Evolutionary conservation across 192 early-diverging fungal genomes (phyloP), one percentile per base, ranked within the genome.

Genomic region (Podila clonocystis): DNA sequence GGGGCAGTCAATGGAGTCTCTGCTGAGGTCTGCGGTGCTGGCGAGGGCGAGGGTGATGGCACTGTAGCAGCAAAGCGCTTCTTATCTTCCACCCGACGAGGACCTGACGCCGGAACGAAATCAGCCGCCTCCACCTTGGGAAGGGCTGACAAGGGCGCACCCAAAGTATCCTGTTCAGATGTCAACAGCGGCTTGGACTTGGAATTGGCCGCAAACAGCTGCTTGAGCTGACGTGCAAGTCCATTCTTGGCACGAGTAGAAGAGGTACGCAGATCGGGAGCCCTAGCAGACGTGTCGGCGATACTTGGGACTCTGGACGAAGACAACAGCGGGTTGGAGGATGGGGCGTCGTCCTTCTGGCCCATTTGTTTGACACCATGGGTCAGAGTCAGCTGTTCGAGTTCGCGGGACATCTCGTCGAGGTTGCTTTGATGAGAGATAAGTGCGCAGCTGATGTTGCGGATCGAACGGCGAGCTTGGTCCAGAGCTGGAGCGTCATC

Each of bases 371-470:
- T 72, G 15, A 34, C 29, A 11, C 61, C 29, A 29, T 63, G 49
- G 24, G 70, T 36, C n/a, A 80, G 65, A 20, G 70, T 38, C 4
- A 80, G 64, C 11, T 31, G 61, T 31, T 80, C 71, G 13, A 80
- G 77, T 5, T 72, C 61, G 11, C 31, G 15, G 22, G 84, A 67
- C 4, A 89, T 58, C 45, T 74, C 66, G 29, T 86, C 84, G 6
- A 89, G 83, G 62, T 84, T 87, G 50, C 50, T 58, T 70, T 85
- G 87, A 34, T 84, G 79, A 59, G 84, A 72, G n/a, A 63, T 58
- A 57, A 87, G 66, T 2, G 83, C 73, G 36, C 69, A 36, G 57
- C 68, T 68, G 55, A 84, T 78, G 50, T 86, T 82, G 66, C 72
- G 62, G 45, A 89, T 76, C 30, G 76, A 74, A 48, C 86, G 86